Base-by-base conservation (phyloP, 1,284 basidiomycete genomes). In the Pseudozyma sp. region DNA sequence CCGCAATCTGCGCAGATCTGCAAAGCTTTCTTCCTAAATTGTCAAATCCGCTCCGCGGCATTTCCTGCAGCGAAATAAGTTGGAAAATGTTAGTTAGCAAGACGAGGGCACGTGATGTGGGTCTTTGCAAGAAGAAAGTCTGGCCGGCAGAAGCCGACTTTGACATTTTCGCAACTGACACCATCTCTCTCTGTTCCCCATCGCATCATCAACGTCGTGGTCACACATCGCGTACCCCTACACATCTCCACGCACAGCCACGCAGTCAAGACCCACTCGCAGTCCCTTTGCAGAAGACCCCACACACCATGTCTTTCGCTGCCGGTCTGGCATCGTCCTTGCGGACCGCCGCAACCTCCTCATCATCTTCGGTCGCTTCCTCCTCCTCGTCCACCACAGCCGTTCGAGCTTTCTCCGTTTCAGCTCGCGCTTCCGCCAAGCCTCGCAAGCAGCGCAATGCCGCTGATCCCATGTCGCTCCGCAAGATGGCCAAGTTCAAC, bases 401-500 rank as follows among this genome's bases (percentile, higher is more conserved):
- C 2, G 51, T 52, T 36, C 67, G 79, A 43, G 43, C 55, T 40
- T 80, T 78, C 53, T 70, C 70, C 3, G 60, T 73, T 8, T 73
- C 78, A 0, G 58, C 73, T 1, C 36, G 52, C 0, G 52, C 52
- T 31, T 52, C 48, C 0, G 79, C 79, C 43, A 80, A 79, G 52
- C 76, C 81, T 38, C 69, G 80, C 13, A 76, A 74, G 52, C 67
- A 68, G 52, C 64, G 73, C 19, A 59, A 63, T n/a, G 43, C 58
- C 0, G 52, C 72, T 18, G 78, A 78, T 38, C 77, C 79, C 4
- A 68, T 81, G 47, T 54, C 71, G 13, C 66, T 84, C 3, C 61
- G 72, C 19, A 74, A 69, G 42, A 81, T 81, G 78, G 52, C 59
- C 40, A 63, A 72, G 18, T 85, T 83, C 62, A 65, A 76, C 45